A percentile compares a stretch with the other conserved stretches of the same genome.
Conservation (phyloP, 257 asterid genomes). For the Verbascum thapsus region DNA sequence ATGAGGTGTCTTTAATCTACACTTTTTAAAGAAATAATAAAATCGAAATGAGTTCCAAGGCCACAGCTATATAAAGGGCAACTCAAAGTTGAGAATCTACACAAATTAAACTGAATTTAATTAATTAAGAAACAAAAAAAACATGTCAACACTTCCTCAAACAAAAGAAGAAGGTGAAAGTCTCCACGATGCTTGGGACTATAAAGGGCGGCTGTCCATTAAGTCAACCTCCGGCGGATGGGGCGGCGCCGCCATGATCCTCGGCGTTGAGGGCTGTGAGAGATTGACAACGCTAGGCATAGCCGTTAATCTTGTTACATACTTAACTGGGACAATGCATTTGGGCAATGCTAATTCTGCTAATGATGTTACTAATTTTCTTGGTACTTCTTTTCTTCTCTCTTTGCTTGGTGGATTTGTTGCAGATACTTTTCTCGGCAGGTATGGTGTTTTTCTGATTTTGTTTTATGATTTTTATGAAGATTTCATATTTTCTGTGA, state of each 20-base stretch:
- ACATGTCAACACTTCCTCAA: conserved; percentile 52
- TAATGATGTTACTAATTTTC: conserved; percentile 76
- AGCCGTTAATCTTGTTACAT: conserved; percentile 81
- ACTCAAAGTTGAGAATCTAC: not conserved
- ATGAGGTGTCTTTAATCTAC: conserved; percentile 15
- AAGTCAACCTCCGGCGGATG: conserved; percentile 82
- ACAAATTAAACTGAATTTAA: not conserved
- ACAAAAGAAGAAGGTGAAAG: conserved; percentile 49
- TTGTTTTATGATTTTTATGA: too few relatives aligned
- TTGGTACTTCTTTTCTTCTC: conserved; percentile 87
- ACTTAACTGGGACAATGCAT: conserved; percentile 84
- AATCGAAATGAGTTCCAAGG: not conserved
- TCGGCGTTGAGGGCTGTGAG: conserved; percentile 80
- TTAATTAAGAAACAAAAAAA: not conserved
- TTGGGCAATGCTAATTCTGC: conserved; percentile 82
- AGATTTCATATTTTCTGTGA: too few relatives aligned
- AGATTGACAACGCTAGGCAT: conserved; percentile 89
- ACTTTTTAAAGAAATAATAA: not conserved
- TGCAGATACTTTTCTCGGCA: conserved; percentile 81
- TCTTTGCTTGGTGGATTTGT: conserved; percentile 81
- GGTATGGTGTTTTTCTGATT: conserved; percentile 51
- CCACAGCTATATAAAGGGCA: conserved; percentile 20
- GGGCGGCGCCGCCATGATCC: conserved; percentile 83
- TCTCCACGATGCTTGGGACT: conserved; percentile 83
- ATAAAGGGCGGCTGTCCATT: conserved; percentile 65